Evolutionary conservation across 2,329 filamentous ascomycete species (phyloP).

Genomic region (Cercospora zeina): DNA sequence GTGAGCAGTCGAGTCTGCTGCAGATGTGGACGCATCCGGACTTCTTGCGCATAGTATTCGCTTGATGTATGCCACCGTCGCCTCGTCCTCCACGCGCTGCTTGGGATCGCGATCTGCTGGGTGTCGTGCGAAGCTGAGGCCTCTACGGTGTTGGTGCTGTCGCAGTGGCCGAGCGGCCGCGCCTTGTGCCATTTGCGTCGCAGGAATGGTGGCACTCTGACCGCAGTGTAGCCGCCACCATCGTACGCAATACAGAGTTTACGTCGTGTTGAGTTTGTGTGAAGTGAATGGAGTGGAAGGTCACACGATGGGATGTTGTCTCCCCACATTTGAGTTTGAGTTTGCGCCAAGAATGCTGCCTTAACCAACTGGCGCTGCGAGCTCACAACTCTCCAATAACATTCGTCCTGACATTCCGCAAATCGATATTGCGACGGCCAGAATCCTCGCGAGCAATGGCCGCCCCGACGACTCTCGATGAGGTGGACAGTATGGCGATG

Average conservation of each 20-base stretch:
- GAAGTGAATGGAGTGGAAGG: constrained; percentile 1
- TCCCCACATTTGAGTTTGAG: constrained; percentile 5
- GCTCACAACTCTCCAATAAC: constrained; percentile 3
- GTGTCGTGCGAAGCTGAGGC: constrained; percentile 4
- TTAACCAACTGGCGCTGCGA: constrained; percentile 4
- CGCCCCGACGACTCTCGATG: constrained; percentile 35
- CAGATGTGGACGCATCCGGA: constrained; percentile 19
- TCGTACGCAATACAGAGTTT: constrained; percentile 9
- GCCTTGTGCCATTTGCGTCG: constrained; percentile 30
- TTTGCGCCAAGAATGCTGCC: constrained; percentile 4
- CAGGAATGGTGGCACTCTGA: neutral
- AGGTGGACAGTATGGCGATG: constrained; percentile 36
- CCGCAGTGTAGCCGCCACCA: constrained; percentile 10
- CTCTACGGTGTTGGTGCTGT: constrained; percentile 15
- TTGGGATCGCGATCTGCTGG: neutral
- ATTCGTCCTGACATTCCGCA: constrained; percentile 2
- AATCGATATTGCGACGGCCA: neutral
- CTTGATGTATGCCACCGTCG: constrained; percentile 70
- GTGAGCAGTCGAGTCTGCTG: constrained; percentile 13
- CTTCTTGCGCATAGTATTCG: constrained; percentile 25
- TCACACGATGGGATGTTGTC: constrained; percentile 4
- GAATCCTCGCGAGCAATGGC: constrained; percentile 27
- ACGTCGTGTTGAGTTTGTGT: neutral
- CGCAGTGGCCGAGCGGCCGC: constrained; percentile 22
- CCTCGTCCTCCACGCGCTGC: constrained; percentile 59